These are phyloP conservation scores for Rhodotorula sp. DNA, from an alignment of 1,284 basidiomycete genomes.

Conservation along the genomic window DNA sequence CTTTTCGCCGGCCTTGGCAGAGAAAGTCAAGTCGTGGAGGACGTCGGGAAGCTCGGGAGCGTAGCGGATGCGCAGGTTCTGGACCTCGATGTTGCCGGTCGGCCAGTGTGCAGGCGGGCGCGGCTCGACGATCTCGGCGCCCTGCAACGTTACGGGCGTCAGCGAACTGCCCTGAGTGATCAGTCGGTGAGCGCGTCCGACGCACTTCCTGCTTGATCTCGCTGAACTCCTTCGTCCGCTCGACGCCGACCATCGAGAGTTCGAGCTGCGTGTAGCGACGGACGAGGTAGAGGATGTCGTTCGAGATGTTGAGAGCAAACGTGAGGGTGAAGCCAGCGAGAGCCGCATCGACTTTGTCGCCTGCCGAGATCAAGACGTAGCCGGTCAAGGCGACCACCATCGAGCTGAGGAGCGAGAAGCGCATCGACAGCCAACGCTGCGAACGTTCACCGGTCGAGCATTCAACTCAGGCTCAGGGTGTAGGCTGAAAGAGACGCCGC, in stretches of 20 bases:
- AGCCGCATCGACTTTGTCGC: conserved; percentile 48
- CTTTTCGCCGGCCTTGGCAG: conserved; percentile 67
- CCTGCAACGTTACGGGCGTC: conserved; percentile 1
- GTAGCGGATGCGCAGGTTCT: conserved; percentile 66
- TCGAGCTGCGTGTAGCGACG: conserved; percentile 58
- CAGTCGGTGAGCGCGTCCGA: conserved; percentile 7
- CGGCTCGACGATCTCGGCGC: conserved; percentile 58
- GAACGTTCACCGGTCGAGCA: conserved; percentile 46
- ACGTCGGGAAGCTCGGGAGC: conserved; percentile 70
- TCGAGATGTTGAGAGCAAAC: conserved; percentile 50
- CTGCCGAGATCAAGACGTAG: conserved; percentile 57
- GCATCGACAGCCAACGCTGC: conserved; percentile 51
- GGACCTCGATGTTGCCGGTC: conserved; percentile 60
- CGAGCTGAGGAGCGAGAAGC: conserved; percentile 42
- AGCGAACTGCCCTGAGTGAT: background rate
- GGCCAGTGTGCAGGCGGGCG: conserved; percentile 76
- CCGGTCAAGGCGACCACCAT: conserved; percentile 42
- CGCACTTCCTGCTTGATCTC: conserved; percentile 57
- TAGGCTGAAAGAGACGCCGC: no score
- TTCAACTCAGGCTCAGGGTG: background rate
- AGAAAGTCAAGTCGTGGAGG: conserved; percentile 64
- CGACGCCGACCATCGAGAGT: conserved; percentile 89
- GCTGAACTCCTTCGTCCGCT: conserved; percentile 86
- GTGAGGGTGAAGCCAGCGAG: conserved; percentile 53
- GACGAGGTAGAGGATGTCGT: conserved; percentile 50